These are phyloP conservation scores for Vaccinium corymbosum DNA, from an alignment of 148 eudicot genomes.

Conservation along the genomic window DNA sequence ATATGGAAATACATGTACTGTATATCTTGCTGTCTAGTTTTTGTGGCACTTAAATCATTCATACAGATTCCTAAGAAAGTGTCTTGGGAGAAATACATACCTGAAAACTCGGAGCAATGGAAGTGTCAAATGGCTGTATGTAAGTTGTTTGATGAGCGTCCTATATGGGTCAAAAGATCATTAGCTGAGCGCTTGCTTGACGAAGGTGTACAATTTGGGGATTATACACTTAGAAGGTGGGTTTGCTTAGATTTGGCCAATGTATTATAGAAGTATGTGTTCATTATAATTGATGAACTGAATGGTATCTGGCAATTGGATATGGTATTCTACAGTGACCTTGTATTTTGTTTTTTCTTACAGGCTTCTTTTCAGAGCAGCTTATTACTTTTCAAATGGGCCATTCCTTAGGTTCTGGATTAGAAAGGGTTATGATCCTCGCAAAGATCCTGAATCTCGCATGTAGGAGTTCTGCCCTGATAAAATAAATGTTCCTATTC, in stretches of 20 bases:
- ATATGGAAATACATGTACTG: neutral
- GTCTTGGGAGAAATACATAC: slow-evolving; percentile 64
- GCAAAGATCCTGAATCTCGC: slow-evolving; percentile 94
- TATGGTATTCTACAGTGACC: neutral
- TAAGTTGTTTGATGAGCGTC: slow-evolving; percentile 83
- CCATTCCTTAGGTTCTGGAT: slow-evolving; percentile 93
- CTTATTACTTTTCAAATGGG: slow-evolving; percentile 92
- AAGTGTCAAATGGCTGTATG: slow-evolving; percentile 65
- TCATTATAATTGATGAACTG: neutral
- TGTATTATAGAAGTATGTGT: neutral
- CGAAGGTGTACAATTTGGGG: slow-evolving; percentile 55
- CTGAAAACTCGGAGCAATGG: slow-evolving; percentile 68
- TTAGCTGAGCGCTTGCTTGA: slow-evolving; percentile 65
- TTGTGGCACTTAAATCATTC: slow-evolving; percentile 50
- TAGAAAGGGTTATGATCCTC: slow-evolving; percentile 95
- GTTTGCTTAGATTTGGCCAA: neutral
- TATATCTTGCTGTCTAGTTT: slow-evolving; percentile 1
- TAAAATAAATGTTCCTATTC: neutral
- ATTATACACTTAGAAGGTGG: slow-evolving; percentile 62
- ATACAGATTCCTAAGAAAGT: slow-evolving; percentile 81
- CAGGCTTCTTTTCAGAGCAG: slow-evolving; percentile 81
- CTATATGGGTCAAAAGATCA: slow-evolving; percentile 79
- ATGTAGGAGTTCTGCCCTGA: slow-evolving; percentile 44
- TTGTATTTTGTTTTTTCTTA: slow-evolving; percentile 11
- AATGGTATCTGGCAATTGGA: neutral